A percentile compares a stretch with the other conserved stretches of the same genome.
phyloP scores from a whole-genome alignment of 2,329 filamentous ascomycete species.

The Neoarthrinium moseri region DNA sequence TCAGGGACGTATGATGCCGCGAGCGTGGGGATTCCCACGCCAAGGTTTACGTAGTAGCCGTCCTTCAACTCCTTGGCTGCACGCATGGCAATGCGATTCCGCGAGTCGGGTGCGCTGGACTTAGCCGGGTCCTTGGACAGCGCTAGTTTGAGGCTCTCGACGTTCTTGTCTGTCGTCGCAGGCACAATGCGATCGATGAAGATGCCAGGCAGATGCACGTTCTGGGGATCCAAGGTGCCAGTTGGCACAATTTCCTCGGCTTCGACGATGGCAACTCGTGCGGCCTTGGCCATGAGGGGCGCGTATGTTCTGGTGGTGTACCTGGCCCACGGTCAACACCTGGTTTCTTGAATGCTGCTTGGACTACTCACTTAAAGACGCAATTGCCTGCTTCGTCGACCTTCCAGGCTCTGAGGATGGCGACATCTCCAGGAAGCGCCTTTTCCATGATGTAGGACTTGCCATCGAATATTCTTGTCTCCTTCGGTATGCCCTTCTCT shows the following conservation, averaged over 20 bases:
- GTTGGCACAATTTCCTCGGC: conserved; percentile 79
- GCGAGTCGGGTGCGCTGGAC: conserved; percentile 49
- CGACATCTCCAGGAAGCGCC: conserved; percentile 72
- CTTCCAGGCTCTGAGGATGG: conserved; percentile 75
- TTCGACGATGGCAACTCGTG: conserved; percentile 75
- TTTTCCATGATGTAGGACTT: conserved; percentile 76
- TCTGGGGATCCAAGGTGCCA: conserved; percentile 70
- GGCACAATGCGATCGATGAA: conserved; percentile 81
- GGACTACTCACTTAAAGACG: conserved; percentile 62
- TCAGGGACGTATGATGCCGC: conserved; percentile 73
- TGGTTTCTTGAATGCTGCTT: no score
- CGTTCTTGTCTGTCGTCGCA: conserved; percentile 66
- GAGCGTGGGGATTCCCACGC: conserved; percentile 84
- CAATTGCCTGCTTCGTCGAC: conserved; percentile 77
- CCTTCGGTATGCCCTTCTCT: conserved; percentile 63
- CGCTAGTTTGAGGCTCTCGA: conserved; percentile 65
- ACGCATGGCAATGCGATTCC: conserved; percentile 72
- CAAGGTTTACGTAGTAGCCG: conserved; percentile 78
- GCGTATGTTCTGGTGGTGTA: conserved; percentile 76
- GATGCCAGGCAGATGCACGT: conserved; percentile 78
- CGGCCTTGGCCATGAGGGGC: conserved; percentile 78
- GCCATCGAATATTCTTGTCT: conserved; percentile 71
- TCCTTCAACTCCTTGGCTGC: conserved; percentile 80
- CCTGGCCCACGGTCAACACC: no score
- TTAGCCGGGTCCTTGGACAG: conserved; percentile 39